These are phyloP conservation scores for Lagerstroemia speciosa DNA, from an alignment of 345 rosid genomes.

Conservation along the genomic window DNA sequence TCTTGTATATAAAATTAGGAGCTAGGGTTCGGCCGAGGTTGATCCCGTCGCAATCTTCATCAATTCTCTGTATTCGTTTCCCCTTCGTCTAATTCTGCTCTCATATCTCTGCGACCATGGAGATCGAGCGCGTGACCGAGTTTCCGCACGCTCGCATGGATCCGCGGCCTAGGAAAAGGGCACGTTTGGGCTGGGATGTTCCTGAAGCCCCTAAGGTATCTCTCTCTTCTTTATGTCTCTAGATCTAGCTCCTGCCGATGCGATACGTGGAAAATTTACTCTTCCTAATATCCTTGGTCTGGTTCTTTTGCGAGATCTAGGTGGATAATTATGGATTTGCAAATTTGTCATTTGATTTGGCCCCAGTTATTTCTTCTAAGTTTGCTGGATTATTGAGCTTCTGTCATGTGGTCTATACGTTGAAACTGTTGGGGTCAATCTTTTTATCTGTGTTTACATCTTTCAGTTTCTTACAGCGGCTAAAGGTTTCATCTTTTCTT, in stretches of 20 bases:
- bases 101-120: conserved; percentile 32
- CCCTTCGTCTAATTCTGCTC: not conserved
- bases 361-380: not conserved
- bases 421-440: not conserved
- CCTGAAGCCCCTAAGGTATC: conserved; percentile 60
- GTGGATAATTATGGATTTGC: not conserved
- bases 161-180: conserved; percentile 80
- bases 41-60: not conserved
- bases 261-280: not conserved
- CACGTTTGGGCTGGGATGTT: conserved; percentile 89
- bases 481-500: not conserved
- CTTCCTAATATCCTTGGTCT: not conserved
- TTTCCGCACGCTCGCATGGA: conserved; percentile 63
- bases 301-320: not conserved
- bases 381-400: not conserved
- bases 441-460: not conserved
- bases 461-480: not conserved
- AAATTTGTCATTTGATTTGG: not conserved
- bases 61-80: not conserved
- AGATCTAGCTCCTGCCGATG: not conserved
- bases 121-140: conserved; percentile 76
- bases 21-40: not conserved
- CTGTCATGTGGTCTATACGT: not conserved
- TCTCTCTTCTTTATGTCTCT: not conserved
- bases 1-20: not conserved